Evolutionary conservation across 768 basidiomycete genomes (phyloP).

Genomic region (Suillus sp.): DNA sequence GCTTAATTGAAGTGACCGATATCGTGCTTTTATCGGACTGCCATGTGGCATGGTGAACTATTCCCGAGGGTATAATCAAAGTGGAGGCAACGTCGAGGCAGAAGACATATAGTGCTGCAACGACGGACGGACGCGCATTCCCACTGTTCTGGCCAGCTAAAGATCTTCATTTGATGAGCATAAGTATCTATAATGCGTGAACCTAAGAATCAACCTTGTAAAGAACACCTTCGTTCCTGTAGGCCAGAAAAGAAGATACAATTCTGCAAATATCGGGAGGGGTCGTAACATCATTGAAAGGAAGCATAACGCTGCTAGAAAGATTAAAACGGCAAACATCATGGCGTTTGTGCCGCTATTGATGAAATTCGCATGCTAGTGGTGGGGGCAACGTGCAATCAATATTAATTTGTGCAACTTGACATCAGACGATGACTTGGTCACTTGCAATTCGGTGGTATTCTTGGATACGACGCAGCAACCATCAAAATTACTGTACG

Average conservation of each 20-base stretch:
- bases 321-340: neutral
- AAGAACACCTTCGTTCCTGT: neutral
- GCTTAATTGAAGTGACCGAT: neutral
- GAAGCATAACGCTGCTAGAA: neutral
- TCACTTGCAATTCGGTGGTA: neutral
- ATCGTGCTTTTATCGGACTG: slow-evolving; percentile 21
- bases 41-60: slow-evolving; percentile 40
- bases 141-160: neutral
- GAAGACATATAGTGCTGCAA: neutral
- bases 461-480: neutral
- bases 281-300: neutral
- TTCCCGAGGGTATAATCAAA: slow-evolving; percentile 38
- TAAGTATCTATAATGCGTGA: neutral
- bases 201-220: neutral
- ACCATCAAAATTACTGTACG: neutral
- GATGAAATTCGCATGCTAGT: neutral
- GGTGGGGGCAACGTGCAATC: neutral
- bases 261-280: neutral
- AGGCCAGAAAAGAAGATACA: neutral
- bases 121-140: neutral
- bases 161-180: neutral
- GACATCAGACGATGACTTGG: neutral
- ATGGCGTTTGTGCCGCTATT: neutral
- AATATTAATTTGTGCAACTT: neutral
- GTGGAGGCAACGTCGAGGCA: slow-evolving; percentile 16